A percentile compares a stretch with the other conserved stretches of the same genome.
These are phyloP conservation scores for Zygosaccharomyces bisporus DNA, from an alignment of 805 yeast species.

Conservation along the genomic window DNA sequence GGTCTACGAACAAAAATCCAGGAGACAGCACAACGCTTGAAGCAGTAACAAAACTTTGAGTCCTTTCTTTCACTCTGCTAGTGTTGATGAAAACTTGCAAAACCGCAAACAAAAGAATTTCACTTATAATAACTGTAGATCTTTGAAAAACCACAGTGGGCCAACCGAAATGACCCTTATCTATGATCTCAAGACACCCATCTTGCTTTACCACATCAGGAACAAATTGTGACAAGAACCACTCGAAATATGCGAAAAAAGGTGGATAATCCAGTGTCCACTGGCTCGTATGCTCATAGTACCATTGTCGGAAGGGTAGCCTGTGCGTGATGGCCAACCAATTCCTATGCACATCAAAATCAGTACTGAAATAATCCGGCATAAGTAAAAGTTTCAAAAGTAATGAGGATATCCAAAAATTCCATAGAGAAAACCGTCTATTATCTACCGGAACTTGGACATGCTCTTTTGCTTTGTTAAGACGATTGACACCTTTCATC, in stretches of 20 bases:
- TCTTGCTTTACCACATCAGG: constrained; percentile 61
- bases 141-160: constrained; percentile 85
- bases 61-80: constrained; percentile 38
- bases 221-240: constrained; percentile 66
- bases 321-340: constrained; percentile 89
- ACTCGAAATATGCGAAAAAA: constrained; percentile 93
- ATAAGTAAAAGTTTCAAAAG: constrained; percentile 58
- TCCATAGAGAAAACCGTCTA: constrained; percentile 50
- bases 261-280: constrained; percentile 99
- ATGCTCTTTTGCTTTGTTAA: background rate
- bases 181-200: constrained; percentile 72
- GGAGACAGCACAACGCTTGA: constrained; percentile 84
- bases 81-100: constrained; percentile 67
- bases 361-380: constrained; percentile 88
- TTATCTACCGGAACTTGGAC: constrained; percentile 9
- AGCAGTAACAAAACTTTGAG: constrained; percentile 65
- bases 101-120: constrained; percentile 62
- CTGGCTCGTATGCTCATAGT: constrained; percentile 66
- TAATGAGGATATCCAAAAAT: constrained; percentile 62
- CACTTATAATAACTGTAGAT: constrained; percentile 72
- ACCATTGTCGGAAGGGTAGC: constrained; percentile 79
- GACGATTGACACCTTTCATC: constrained; percentile 3
- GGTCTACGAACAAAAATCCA: constrained; percentile 86
- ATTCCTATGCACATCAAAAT: constrained; percentile 94
- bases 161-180: constrained; percentile 62